Evolutionary conservation across 1,284 basidiomycete species (phyloP).

Genomic region (Ganoderma lingzhi): DNA sequence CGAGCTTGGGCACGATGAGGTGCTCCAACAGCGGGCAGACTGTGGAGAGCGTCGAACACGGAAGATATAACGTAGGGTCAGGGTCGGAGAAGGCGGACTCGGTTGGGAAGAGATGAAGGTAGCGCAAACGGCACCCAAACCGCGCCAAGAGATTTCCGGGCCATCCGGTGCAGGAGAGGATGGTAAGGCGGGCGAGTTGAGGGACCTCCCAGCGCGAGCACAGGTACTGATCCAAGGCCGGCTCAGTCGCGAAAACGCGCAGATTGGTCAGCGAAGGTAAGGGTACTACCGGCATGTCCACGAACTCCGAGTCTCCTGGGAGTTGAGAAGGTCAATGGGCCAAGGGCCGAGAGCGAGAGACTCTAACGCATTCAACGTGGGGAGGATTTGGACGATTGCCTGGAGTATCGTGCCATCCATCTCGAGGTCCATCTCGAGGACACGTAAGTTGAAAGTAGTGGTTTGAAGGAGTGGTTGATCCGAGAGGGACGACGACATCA

Average conservation of each 20-base stretch:
- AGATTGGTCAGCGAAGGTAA: background rate
- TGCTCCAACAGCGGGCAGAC: background rate
- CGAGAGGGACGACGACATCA: background rate
- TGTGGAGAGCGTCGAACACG: background rate
- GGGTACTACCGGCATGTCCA: background rate
- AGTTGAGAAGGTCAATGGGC: background rate
- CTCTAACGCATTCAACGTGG: too few relatives aligned
- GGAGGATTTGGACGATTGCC: background rate
- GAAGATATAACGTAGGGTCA: background rate
- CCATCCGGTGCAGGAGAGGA: background rate
- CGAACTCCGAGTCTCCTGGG: background rate
- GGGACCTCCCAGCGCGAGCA: constrained; percentile 1
- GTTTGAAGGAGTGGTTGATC: background rate
- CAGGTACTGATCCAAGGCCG: background rate
- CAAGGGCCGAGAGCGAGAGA: background rate
- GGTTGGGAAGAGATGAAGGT: constrained; percentile 4
- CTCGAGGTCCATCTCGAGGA: background rate
- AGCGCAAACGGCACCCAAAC: background rate
- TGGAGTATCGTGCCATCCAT: background rate
- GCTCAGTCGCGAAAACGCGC: background rate
- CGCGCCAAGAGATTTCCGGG: background rate
- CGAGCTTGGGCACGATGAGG: background rate
- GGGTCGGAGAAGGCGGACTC: too few relatives aligned
- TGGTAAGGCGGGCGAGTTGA: constrained; percentile 1
- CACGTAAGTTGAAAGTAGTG: background rate